A percentile compares a stretch with the other conserved stretches of the same genome.
phyloP scores from a whole-genome alignment of 2,329 filamentous ascomycete genomes.

The Gliomastix tumulicola region DNA sequence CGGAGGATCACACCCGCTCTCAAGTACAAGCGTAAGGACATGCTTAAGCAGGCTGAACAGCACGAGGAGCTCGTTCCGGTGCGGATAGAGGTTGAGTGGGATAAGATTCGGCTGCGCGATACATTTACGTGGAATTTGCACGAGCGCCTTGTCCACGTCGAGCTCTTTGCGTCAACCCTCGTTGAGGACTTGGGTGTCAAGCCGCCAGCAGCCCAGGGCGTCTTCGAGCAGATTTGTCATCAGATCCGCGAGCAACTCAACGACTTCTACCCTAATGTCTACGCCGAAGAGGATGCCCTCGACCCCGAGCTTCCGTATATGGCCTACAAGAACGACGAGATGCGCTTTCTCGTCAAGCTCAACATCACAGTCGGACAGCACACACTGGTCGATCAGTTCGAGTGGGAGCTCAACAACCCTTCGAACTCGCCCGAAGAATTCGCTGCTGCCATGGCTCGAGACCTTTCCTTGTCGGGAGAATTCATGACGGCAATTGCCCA shows the following conservation, averaged over 20 bases:
- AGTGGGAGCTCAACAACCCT: constrained; percentile 98
- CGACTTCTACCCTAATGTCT: constrained; percentile 90
- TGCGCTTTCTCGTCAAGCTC: constrained; percentile 91
- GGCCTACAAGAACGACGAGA: constrained; percentile 98
- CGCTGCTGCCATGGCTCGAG: constrained; percentile 78
- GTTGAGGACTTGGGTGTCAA: constrained; percentile 86
- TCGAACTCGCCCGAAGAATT: constrained; percentile 93
- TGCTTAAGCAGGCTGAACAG: constrained; percentile 80
- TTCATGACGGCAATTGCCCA: constrained; percentile 97
- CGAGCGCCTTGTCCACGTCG: constrained; percentile 72
- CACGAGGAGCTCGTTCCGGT: constrained; percentile 88
- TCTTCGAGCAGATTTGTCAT: constrained; percentile 51
- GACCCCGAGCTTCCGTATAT: constrained; percentile 86
- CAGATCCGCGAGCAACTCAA: constrained; percentile 85
- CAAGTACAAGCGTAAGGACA: constrained; percentile 71
- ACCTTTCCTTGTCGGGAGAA: constrained; percentile 86
- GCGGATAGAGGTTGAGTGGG: constrained; percentile 87
- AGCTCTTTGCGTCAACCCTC: constrained; percentile 81
- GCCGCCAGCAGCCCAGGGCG: constrained; percentile 53
- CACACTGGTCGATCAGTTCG: constrained; percentile 92
- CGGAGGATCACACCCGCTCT: constrained; percentile 67
- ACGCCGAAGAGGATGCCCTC: constrained; percentile 80
- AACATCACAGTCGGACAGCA: constrained; percentile 97
- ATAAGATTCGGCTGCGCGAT: constrained; percentile 91
- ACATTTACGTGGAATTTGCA: constrained; percentile 99